Conservation (phyloP, 768 basidiomycete genomes). For the Rubroboletus pulcherrimus region DNA sequence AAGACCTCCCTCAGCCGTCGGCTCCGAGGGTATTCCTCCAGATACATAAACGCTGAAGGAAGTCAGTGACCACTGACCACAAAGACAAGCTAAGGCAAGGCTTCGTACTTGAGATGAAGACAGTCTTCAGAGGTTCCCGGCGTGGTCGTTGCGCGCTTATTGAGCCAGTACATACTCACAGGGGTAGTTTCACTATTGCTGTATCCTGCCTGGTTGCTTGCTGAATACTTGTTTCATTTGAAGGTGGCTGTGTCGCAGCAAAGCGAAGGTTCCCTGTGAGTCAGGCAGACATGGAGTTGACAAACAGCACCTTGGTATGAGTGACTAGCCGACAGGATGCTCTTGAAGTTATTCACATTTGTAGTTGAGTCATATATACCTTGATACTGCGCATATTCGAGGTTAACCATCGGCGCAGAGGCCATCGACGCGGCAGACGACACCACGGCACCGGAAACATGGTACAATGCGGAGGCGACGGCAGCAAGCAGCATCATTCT, state of each 20-base stretch:
- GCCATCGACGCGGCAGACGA: background rate
- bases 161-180: background rate
- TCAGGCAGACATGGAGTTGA: background rate
- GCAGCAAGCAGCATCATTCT: background rate
- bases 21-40: background rate
- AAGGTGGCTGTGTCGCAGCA: constrained; percentile 1
- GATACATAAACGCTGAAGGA: background rate
- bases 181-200: constrained; percentile 12
- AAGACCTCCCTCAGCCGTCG: constrained; percentile 18
- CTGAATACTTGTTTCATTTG: constrained; percentile 9
- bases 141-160: background rate
- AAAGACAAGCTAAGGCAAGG: background rate
- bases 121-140: constrained; percentile 24
- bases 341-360: too few relatives aligned
- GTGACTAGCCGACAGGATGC: too few relatives aligned
- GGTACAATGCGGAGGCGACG: background rate
- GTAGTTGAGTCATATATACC: too few relatives aligned
- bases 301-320: background rate
- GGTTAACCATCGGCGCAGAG: background rate
- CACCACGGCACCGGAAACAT: background rate
- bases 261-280: constrained; percentile 13
- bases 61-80: background rate
- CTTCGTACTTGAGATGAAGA: constrained; percentile 30
- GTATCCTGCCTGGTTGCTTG: constrained; percentile 11
- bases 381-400: background rate